Conservation (phyloP, 2,329 filamentous ascomycete genomes). For the Seiridium cupressi region DNA sequence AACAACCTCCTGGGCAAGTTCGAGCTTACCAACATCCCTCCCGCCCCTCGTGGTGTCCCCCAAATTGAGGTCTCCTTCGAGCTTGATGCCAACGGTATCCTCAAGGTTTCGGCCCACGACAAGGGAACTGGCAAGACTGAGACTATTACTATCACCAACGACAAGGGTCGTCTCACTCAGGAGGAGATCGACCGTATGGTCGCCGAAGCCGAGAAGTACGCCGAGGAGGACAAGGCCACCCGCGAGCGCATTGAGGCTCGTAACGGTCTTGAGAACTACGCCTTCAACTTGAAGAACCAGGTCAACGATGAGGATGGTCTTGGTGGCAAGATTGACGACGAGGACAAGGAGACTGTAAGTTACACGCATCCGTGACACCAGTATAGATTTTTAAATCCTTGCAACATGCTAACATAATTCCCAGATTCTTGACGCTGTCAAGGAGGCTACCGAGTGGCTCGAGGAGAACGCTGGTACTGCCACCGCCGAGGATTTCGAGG, state of each 20-base stretch:
- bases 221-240: slow-evolving; percentile 98
- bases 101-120: slow-evolving; percentile 93
- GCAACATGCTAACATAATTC: slow-evolving; percentile 31
- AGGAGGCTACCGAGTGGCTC: slow-evolving; percentile 96
- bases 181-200: slow-evolving; percentile 99
- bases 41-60: slow-evolving; percentile 91
- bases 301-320: slow-evolving; percentile 95
- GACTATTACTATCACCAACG: slow-evolving; percentile 98
- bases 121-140: slow-evolving; percentile 98
- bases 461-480: slow-evolving; percentile 90
- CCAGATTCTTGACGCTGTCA: slow-evolving; percentile 86
- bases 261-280: slow-evolving; percentile 98
- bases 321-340: slow-evolving; percentile 96
- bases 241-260: slow-evolving; percentile 95
- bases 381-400: too few relatives aligned
- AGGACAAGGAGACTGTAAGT: slow-evolving; percentile 93
- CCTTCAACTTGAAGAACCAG: slow-evolving; percentile 99
- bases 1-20: slow-evolving; percentile 99
- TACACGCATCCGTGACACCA: slow-evolving; percentile 6
- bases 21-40: slow-evolving; percentile 92
- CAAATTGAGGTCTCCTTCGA: slow-evolving; percentile 99
- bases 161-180: slow-evolving; percentile 94
- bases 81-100: slow-evolving; percentile 96
- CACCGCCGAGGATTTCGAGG: slow-evolving; percentile 91
- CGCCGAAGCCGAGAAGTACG: slow-evolving; percentile 93